Percentiles rank a stretch among this genome's conserved stretches.
These are phyloP conservation scores for Penicillium aurantiogriseum DNA, from an alignment of 2,329 filamentous ascomycete genomes.

Conservation along the genomic window DNA sequence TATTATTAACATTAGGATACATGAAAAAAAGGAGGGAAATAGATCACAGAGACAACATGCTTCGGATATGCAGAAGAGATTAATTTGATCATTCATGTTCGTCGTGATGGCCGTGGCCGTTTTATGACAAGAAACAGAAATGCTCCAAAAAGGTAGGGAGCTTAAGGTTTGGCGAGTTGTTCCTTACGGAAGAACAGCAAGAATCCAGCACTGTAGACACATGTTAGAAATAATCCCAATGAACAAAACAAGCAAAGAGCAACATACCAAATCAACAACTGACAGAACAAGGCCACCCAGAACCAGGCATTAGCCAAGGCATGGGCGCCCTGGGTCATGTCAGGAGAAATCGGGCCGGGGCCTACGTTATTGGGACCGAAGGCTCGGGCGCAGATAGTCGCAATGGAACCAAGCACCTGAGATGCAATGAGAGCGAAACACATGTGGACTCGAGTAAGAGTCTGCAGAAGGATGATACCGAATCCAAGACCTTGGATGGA, in stretches of 20 bases:
- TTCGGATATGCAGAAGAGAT: slow-evolving; percentile 2
- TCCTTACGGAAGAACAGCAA: slow-evolving; percentile 47
- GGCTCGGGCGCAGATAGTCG: slow-evolving; percentile 62
- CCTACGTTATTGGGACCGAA: slow-evolving; percentile 61
- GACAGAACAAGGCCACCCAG: slow-evolving; percentile 60
- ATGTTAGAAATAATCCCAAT: slow-evolving; percentile 8
- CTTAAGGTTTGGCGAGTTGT: slow-evolving; percentile 45
- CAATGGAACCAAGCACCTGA: slow-evolving; percentile 61
- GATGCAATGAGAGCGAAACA: slow-evolving; percentile 59
- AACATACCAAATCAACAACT: slow-evolving; percentile 60
- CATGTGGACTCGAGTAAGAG: slow-evolving; percentile 63
- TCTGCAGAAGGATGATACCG: slow-evolving; percentile 66
- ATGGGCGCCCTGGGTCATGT: slow-evolving; percentile 52
- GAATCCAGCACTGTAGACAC: slow-evolving; percentile 35
- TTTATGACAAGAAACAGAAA: not conserved
- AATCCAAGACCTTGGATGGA: slow-evolving; percentile 65
- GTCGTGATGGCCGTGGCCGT: not conserved
- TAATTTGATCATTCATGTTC: slow-evolving; percentile 6
- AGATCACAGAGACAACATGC: slow-evolving; percentile 2
- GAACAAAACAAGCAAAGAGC: slow-evolving; percentile 28
- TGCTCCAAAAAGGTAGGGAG: not conserved
- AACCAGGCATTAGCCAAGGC: slow-evolving; percentile 55
- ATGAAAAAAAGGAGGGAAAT: not conserved
- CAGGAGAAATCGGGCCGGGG: slow-evolving; percentile 61
- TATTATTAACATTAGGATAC: slow-evolving; percentile 7